Percentiles rank a stretch among this genome's conserved stretches.
phyloP scores from a whole-genome alignment of 139 green algal species.

The Closterium sp. region DNA sequence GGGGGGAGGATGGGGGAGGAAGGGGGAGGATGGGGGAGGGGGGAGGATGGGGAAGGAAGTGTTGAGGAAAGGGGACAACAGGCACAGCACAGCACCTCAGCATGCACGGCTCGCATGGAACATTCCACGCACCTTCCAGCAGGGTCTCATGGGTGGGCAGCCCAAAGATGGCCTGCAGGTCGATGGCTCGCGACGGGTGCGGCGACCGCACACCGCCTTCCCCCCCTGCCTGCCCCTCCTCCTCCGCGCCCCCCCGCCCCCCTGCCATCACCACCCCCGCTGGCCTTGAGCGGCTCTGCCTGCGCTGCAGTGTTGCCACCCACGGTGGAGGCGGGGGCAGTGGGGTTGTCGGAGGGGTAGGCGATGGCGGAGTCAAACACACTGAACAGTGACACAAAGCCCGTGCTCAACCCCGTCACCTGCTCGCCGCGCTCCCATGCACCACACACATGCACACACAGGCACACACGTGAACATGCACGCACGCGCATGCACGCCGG shows the following conservation, averaged over 20 bases:
- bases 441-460: not conserved
- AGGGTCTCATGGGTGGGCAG: slow-evolving; percentile 32
- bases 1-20: too few species aligned
- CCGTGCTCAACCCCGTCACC: not conserved
- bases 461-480: not conserved
- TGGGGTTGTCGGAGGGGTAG: not conserved
- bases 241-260: not conserved
- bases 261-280: not conserved
- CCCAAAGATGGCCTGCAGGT: slow-evolving; percentile 40
- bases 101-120: not conserved
- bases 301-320: not conserved
- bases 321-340: not conserved
- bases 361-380: not conserved
- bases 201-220: not conserved
- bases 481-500: not conserved
- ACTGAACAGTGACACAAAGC: slow-evolving; percentile 10
- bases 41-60: not conserved
- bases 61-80: not conserved
- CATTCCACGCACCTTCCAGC: slow-evolving; percentile 37
- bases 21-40: too few species aligned
- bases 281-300: not conserved
- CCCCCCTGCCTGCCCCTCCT: not conserved
- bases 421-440: not conserved
- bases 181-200: not conserved
- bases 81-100: not conserved